Base-by-base conservation (phyloP, 1,284 basidiomycete species). In the Termitomyces sp. region DNA sequence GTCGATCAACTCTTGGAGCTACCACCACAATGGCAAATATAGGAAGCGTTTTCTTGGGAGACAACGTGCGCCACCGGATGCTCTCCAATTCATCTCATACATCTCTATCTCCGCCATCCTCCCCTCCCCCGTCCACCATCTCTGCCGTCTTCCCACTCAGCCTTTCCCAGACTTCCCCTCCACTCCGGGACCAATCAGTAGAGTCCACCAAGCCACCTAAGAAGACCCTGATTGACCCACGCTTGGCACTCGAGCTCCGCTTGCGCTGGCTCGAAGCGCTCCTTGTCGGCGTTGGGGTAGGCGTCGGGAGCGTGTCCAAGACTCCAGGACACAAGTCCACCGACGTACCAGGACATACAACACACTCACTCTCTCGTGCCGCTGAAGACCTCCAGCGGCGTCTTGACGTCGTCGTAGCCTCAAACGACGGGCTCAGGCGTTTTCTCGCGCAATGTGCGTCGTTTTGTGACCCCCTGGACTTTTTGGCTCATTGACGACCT, bases 261-360 rank as follows among this genome's bases (percentile, higher is more conserved):
- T 65, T 91, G 30, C 73, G 84, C 50, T 89, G 86, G 86, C 69
- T 91, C 0, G 88, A 91, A 63, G 85, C 86, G 10, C 70, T 91
- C 49, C 69, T 91, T 6, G 68, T 83, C 33, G 89, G 88, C 35
- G 76, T 84, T 24, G 79, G 78, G 48, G 76, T 77, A 53, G 76
- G 80, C 11, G 37, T 19, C 13, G 46, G 13, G 14, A 11, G 14
- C 13, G 1, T 16, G 18, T 31, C 46, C 35, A 46, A 60, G 10
- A n/a, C 21, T 24, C 21, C 46, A 56, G 65, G 61, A 49, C 58
- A 57, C 40, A 72, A 70, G 57, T 66, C 62, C 28, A 35, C 33
- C 8, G 48, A 44, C 13, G 58, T 60, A 34, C 61, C 76, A 52
- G 76, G 74, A 59, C 72, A 69, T 3, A 76, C 77, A 13, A 76